Evolutionary conservation across 441 rosid species (phyloP), one percentile per base, ranked within the genome.

Genomic region (Metrosideros polymorpha): DNA sequence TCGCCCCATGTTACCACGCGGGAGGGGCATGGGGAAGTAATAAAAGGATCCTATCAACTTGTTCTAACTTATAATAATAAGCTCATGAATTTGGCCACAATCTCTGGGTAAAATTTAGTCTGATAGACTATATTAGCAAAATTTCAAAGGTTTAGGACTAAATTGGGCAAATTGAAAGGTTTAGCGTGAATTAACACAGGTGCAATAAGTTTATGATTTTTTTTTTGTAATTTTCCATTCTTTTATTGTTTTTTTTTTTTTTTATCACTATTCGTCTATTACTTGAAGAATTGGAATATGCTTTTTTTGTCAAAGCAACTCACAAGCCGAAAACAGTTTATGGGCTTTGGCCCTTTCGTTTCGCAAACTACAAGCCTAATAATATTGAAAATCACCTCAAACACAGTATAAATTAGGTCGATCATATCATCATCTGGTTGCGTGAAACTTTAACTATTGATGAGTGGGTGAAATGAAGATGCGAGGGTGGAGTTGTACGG

Each of bases 1-100:
- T 55, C 10, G 14, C 6, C 14, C 3, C 29, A 10, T 4, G 29
- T 55, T 0, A 0, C 29, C 29, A 25, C 0, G 3, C 25, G 29
- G 25, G 25, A 55, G 1, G 0, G 29, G n/a, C 59, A 4, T 24
- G 4, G 29, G 6, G 29, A 55, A 4, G n/a, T 55, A n/a, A 25
- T 24, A 55, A 55, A 25, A 0, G 59, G 59, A 55, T 55, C 59
- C 6, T 25, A 55, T 55, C 3, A 55, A 25, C 29, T 25, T 25
- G 59, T 25, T n/a, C n/a, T n/a, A n/a, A n/a, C n/a, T n/a, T n/a
- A n/a, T n/a, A n/a, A n/a, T n/a, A n/a, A n/a, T n/a, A n/a, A n/a
- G n/a, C n/a, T n/a, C n/a, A n/a, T n/a, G n/a, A n/a, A n/a, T n/a
- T n/a, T n/a, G n/a, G n/a, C n/a, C n/a, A n/a, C n/a, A n/a, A n/a